These are phyloP conservation scores for Dovyalis caffra DNA, from an alignment of 345 rosid genomes.

Conservation along the genomic window DNA sequence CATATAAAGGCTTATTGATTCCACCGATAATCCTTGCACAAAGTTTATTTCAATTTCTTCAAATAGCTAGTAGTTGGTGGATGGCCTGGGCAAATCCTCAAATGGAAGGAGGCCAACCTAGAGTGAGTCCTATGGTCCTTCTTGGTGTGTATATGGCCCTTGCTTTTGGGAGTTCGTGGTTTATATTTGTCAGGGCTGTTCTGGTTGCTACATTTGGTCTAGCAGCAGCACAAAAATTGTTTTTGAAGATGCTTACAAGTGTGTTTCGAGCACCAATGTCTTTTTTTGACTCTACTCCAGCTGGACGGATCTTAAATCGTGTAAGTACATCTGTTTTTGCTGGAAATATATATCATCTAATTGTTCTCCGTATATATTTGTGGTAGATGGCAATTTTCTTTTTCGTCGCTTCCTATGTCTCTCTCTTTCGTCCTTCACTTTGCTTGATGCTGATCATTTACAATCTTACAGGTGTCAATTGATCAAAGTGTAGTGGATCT, in stretches of 20 bases:
- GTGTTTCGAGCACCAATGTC: slow-evolving; percentile 98
- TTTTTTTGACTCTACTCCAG: slow-evolving; percentile 98
- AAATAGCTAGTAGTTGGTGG: slow-evolving; percentile 99
- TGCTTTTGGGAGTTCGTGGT: slow-evolving; percentile 98
- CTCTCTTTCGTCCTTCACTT: not conserved
- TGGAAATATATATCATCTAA: not conserved
- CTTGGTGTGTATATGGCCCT: slow-evolving; percentile 87
- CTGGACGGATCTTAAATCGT: slow-evolving; percentile 94
- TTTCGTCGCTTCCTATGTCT: not conserved
- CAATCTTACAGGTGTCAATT: slow-evolving; percentile 72
- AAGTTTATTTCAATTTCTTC: slow-evolving; percentile 87
- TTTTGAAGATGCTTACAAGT: slow-evolving; percentile 87
- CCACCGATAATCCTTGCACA: slow-evolving; percentile 91
- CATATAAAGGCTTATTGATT: slow-evolving; percentile 86
- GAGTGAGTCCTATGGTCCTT: slow-evolving; percentile 79
- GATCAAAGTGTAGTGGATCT: slow-evolving; percentile 99
- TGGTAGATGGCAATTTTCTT: not conserved
- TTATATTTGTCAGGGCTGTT: slow-evolving; percentile 93
- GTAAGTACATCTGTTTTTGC: slow-evolving; percentile 43
- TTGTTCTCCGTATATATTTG: not conserved
- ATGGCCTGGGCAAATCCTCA: slow-evolving; percentile 99
- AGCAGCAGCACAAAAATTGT: slow-evolving; percentile 94
- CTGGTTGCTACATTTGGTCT: slow-evolving; percentile 98
- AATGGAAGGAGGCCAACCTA: slow-evolving; percentile 84
- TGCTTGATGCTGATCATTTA: not conserved